Evolutionary conservation across 495 filamentous ascomycete species (phyloP).

Genomic region (Tuber aestivum): DNA sequence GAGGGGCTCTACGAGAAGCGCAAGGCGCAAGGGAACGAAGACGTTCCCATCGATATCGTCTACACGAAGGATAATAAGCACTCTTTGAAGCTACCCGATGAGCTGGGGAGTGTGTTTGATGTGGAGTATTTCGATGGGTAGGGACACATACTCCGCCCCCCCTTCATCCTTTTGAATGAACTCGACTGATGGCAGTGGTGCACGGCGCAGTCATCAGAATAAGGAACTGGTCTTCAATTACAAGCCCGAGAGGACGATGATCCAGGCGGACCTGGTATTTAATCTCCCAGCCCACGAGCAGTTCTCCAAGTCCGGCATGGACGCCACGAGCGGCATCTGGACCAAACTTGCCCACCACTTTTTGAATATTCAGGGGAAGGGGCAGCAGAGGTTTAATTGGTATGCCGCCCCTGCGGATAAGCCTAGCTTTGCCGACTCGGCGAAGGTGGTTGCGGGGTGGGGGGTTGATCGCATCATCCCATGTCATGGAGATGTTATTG

Average conservation of each 20-base stretch:
- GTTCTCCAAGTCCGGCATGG: slow-evolving; percentile 57
- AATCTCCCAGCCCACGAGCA: slow-evolving; percentile 86
- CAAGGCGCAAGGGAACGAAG: slow-evolving; percentile 55
- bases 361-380: slow-evolving; percentile 56
- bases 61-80: slow-evolving; percentile 56
- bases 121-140: slow-evolving; percentile 67
- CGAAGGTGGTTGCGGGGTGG: slow-evolving; percentile 66
- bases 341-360: slow-evolving; percentile 59
- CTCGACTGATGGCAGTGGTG: neutral
- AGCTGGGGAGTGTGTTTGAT: slow-evolving; percentile 77
- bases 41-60: slow-evolving; percentile 63
- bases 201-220: slow-evolving; percentile 55
- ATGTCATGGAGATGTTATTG: slow-evolving; percentile 89
- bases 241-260: slow-evolving; percentile 64
- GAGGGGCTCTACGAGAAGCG: slow-evolving; percentile 86
- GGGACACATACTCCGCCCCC: neutral
- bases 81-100: slow-evolving; percentile 55
- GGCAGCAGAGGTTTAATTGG: slow-evolving; percentile 79
- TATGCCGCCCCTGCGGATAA: slow-evolving; percentile 57
- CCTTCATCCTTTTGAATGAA: neutral
- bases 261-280: slow-evolving; percentile 87
- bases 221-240: slow-evolving; percentile 83
- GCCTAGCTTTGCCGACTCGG: slow-evolving; percentile 60
- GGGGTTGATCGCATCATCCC: slow-evolving; percentile 83
- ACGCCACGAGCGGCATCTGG: slow-evolving; percentile 52